Evolutionary conservation across 495 filamentous ascomycete species (phyloP), one percentile per base, ranked within the genome.

Genomic region (Penicillium egyptiacum): DNA sequence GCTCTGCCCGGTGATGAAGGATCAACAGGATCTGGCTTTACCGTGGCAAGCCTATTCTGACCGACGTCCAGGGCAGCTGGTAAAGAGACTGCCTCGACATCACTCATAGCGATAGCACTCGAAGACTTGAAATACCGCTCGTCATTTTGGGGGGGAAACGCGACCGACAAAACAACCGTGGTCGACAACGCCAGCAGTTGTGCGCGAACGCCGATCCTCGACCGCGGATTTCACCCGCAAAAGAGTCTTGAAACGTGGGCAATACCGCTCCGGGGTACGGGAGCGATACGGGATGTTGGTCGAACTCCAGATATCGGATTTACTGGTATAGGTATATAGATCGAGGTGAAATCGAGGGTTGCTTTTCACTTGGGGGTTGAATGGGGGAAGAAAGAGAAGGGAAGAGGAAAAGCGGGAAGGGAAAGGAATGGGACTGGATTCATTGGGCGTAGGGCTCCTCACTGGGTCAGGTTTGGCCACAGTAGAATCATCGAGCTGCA

Each of bases 71-170:
- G 66, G 69, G 68, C 61, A 76, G 74, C 70, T 68, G 73, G 74
- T 62, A 75, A 67, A 58, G 75, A 70, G 62, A 72, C 70, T 63
- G 76, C 63, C 55, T 75, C 74, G 61, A 74, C 72, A 79, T 79
- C 75, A 78, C 74, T 79, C 76, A 79, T 79, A 75, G 74, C 74
- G 76, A 70, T 75, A 75, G 64, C 70, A 75, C 69, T 75, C 68
- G 74, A 72, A 67, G 65, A 67, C 60, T 69, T 63, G 66, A 61
- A 53, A 62, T 75, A 67, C 69, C 68, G 74, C 69, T 79, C 76
- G 75, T 77, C 76, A 79, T 79, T 72, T 75, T 79, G 66, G 74
- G 70, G 70, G 66, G 70, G 22, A 70, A 48, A 64, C 70, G 75
- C 75, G 70, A 68, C 65, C 67, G 67, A 66, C 28, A 63, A 58